These are phyloP conservation scores for Alternaria gaisen DNA, from an alignment of 2,329 filamentous ascomycete species.

Conservation along the genomic window DNA sequence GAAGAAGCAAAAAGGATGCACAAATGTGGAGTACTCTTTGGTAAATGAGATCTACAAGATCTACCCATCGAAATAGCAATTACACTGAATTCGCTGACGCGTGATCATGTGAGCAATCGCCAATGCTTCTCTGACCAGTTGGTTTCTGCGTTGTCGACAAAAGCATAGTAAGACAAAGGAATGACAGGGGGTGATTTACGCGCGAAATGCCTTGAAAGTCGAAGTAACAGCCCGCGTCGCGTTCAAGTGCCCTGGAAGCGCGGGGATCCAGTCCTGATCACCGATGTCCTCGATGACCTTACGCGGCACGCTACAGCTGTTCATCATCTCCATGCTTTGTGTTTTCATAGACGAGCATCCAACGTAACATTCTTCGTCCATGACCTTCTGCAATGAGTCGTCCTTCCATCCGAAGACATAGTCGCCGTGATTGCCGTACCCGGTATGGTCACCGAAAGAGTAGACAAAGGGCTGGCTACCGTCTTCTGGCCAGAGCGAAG, in stretches of 20 bases:
- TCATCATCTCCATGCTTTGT: constrained; percentile 58
- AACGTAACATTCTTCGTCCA: constrained; percentile 51
- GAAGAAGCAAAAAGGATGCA: not conserved
- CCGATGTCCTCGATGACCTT: constrained; percentile 60
- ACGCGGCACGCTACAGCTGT: constrained; percentile 56
- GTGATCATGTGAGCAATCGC: not conserved
- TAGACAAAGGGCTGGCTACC: constrained; percentile 46
- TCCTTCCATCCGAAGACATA: constrained; percentile 64
- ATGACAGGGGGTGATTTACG: not conserved
- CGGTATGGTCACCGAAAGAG: constrained; percentile 52
- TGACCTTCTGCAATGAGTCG: constrained; percentile 56
- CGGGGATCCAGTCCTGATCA: constrained; percentile 33
- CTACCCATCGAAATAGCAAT: not conserved
- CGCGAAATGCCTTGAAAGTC: not conserved
- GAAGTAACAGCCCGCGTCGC: not conserved
- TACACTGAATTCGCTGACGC: not conserved
- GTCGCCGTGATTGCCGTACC: constrained; percentile 61
- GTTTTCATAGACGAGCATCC: constrained; percentile 54
- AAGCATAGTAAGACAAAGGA: not conserved
- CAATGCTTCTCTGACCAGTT: not conserved
- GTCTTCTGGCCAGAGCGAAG: constrained; percentile 33
- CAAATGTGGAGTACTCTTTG: not conserved
- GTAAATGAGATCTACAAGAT: not conserved
- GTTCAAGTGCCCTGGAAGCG: constrained; percentile 13
- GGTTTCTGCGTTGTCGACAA: not conserved